Conservation (phyloP, 768 basidiomycete genomes). For the Panaeolus papilionaceus region DNA sequence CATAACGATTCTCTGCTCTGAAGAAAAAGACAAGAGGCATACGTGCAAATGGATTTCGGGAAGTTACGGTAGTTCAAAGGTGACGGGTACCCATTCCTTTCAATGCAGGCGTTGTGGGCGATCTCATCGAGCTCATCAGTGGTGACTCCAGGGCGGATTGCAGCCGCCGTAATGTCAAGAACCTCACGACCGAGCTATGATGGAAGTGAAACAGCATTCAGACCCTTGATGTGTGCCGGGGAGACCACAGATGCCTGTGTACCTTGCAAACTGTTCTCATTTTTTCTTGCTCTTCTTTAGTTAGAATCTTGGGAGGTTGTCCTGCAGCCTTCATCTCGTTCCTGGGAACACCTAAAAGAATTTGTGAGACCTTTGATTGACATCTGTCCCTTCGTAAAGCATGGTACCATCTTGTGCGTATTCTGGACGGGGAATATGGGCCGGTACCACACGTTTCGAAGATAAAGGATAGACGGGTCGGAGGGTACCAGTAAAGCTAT, state of each 20-base stretch:
- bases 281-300: conserved; percentile 79
- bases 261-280: conserved; percentile 91
- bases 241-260: conserved; percentile 8
- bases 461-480: conserved; percentile 91
- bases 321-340: conserved; percentile 64
- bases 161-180: conserved; percentile 89
- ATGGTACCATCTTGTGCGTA: conserved; percentile 66
- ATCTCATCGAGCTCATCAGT: conserved; percentile 95
- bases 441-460: conserved; percentile 75
- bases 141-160: conserved; percentile 89
- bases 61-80: conserved; percentile 90
- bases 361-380: conserved; percentile 14
- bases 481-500: conserved; percentile 78
- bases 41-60: conserved; percentile 98
- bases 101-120: conserved; percentile 90
- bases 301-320: conserved; percentile 70
- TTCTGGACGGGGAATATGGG: conserved; percentile 86
- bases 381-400: conserved; percentile 18
- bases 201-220: background rate
- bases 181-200: conserved; percentile 86
- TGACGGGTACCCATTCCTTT: conserved; percentile 92
- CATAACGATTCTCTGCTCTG: conserved; percentile 1
- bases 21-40: conserved; percentile 39
- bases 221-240: background rate
- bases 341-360: conserved; percentile 56